Evolutionary conservation across 2,329 filamentous ascomycete genomes (phyloP), one percentile per base, ranked within the genome.

Genomic region (Cryphonectria parasitica): DNA sequence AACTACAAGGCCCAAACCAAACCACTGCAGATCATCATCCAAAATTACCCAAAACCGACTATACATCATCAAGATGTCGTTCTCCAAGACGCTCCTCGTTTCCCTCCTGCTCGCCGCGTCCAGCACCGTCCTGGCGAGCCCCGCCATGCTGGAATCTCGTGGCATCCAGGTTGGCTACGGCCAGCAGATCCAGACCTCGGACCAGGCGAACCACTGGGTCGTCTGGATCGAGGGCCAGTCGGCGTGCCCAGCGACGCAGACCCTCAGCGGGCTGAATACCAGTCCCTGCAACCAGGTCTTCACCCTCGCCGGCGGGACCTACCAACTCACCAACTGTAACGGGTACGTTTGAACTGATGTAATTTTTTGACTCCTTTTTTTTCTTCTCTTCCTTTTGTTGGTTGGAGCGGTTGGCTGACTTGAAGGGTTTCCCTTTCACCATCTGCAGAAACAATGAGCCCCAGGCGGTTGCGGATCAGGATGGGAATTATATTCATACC

Each of bases 201-300:
- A 66, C 22, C 28, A 73, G 41, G 39, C 64, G 25, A 74, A 74
- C 65, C 71, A 71, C 65, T 74, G 73, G 73, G 72, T 74, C 2
- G 72, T 72, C 13, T 74, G 73, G 73, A 69, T 73, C n/a, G 73
- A 74, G 69, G 73, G 73, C 54, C 43, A 73, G 34, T 66, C 52
- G 28, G 73, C 73, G 3, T 71, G 74, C 67, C 70, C 69, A 28
- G 70, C 63, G 60, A 71, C 62, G 43, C 68, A 70, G 41, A 69
- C 67, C 15, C 67, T 72, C 3, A 65, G 56, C 25, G 52, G 31
- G 2, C 49, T 74, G 11, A 66, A 61, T 6, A 63, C 66, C 25
- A 72, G 63, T 28, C 73, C 73, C 8, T 74, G 73, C 63, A 61
- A 68, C 39, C 66, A 68, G 56, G 36, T 56, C 7, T 74, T 74